These are phyloP conservation scores for Aspergillus incahuasiensis DNA, from an alignment of 495 filamentous ascomycete genomes.

Conservation along the genomic window DNA sequence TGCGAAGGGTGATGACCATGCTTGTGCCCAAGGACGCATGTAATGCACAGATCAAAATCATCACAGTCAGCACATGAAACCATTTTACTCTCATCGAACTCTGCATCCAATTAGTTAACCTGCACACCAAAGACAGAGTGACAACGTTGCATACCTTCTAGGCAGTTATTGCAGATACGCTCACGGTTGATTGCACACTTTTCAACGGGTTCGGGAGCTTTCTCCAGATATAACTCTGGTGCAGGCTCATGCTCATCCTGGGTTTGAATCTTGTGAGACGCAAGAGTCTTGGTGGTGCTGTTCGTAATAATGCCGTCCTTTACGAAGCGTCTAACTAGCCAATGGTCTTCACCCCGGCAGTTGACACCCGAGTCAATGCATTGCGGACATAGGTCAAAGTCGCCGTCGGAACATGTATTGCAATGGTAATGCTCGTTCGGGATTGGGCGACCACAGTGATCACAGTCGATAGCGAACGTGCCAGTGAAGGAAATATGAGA, in stretches of 20 bases:
- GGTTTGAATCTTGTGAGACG: slow-evolving; percentile 48
- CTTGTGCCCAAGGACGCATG: slow-evolving; percentile 66
- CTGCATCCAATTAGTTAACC: slow-evolving; percentile 34
- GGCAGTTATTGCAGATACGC: slow-evolving; percentile 91
- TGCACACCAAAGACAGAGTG: neutral
- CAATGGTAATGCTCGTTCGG: slow-evolving; percentile 88
- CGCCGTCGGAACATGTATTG: slow-evolving; percentile 83
- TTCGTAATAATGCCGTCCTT: slow-evolving; percentile 71
- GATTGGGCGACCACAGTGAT: slow-evolving; percentile 75
- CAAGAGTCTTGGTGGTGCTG: slow-evolving; percentile 76
- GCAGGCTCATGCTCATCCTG: slow-evolving; percentile 11
- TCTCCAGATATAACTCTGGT: slow-evolving; percentile 11
- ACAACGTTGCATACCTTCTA: slow-evolving; percentile 55
- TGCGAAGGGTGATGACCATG: slow-evolving; percentile 95
- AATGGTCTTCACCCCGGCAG: slow-evolving; percentile 75
- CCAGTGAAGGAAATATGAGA: slow-evolving; percentile 31
- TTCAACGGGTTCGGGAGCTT: slow-evolving; percentile 11
- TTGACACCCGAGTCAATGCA: slow-evolving; percentile 72
- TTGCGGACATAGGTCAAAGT: slow-evolving; percentile 85
- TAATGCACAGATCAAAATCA: slow-evolving; percentile 87
- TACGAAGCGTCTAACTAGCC: slow-evolving; percentile 88
- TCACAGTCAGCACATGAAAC: slow-evolving; percentile 81
- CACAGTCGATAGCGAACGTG: slow-evolving; percentile 77
- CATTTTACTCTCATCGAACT: slow-evolving; percentile 70
- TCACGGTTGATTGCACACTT: slow-evolving; percentile 18